Conservation (phyloP, 2,329 filamentous ascomycete species). For the Raffaelea arxii region DNA sequence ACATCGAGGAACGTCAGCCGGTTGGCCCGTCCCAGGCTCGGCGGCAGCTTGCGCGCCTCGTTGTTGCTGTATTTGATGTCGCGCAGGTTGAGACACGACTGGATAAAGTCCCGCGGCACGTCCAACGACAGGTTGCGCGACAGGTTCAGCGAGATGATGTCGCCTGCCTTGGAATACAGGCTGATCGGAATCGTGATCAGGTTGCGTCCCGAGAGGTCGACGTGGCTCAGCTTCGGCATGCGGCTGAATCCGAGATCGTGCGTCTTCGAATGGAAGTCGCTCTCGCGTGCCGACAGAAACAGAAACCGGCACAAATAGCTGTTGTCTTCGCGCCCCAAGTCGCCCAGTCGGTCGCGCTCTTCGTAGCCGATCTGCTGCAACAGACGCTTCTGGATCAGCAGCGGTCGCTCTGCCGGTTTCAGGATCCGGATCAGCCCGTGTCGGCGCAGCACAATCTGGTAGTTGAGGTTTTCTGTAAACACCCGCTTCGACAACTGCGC, state of each 20-base stretch:
- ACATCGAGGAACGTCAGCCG: conserved; percentile 84
- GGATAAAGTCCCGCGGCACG: conserved; percentile 91
- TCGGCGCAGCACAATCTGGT: conserved; percentile 90
- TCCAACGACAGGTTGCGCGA: conserved; percentile 88
- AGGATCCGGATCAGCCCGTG: conserved; percentile 82
- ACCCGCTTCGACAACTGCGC: conserved; percentile 91
- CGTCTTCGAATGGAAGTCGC: conserved; percentile 62
- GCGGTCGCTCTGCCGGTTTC: conserved; percentile 65
- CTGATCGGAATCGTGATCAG: conserved; percentile 91
- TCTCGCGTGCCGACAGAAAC: conserved; percentile 83
- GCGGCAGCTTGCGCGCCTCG: conserved; percentile 76
- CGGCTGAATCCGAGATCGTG: conserved; percentile 76
- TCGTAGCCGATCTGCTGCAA: conserved; percentile 89
- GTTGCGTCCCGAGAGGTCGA: conserved; percentile 83
- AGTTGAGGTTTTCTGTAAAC: conserved; percentile 85
- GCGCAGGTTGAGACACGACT: conserved; percentile 79
- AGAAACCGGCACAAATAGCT: conserved; percentile 95
- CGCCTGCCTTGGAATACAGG: conserved; percentile 79
- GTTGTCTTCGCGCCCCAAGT: conserved; percentile 92
- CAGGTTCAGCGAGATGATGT: conserved; percentile 91
- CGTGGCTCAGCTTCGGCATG: conserved; percentile 84
- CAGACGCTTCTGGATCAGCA: conserved; percentile 84
- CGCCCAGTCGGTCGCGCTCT: conserved; percentile 76
- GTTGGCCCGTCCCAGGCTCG: conserved; percentile 71
- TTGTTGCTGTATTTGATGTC: conserved; percentile 97